Conservation (phyloP, 2,329 filamentous ascomycete species). For the Cladosporium velox region DNA sequence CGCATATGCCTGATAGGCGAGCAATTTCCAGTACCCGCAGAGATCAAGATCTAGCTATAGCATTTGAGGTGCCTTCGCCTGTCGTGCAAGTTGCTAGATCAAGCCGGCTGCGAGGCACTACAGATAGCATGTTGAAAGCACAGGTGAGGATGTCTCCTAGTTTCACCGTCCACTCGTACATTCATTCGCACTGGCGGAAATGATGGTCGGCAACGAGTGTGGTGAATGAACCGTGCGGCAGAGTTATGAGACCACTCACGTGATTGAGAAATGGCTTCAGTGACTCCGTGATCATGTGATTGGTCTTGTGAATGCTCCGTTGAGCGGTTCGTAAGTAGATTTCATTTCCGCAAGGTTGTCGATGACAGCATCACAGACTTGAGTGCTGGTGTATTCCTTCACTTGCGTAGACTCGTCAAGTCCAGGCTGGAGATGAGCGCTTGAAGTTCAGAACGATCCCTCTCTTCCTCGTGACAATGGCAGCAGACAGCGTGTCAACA, state of each 20-base stretch:
- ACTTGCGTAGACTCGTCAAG: slow-evolving; percentile 21
- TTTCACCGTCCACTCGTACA: slow-evolving; percentile 29
- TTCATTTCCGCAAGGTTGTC: slow-evolving; percentile 32
- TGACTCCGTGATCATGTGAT: too few relatives aligned
- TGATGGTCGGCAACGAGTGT: slow-evolving; percentile 21
- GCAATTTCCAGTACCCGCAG: slow-evolving; percentile 30
- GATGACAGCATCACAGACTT: slow-evolving; percentile 32
- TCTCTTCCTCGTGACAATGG: slow-evolving; percentile 30
- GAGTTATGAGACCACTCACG: too few relatives aligned
- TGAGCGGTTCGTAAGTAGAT: slow-evolving; percentile 31
- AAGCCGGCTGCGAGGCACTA: slow-evolving; percentile 32
- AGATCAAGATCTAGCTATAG: slow-evolving; percentile 28
- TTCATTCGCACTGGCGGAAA: slow-evolving; percentile 16
- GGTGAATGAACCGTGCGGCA: slow-evolving; percentile 25
- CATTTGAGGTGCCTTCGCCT: slow-evolving; percentile 29
- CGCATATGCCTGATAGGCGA: slow-evolving; percentile 29
- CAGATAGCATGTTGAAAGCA: slow-evolving; percentile 28
- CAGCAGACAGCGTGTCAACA: slow-evolving; percentile 30
- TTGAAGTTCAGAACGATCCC: slow-evolving; percentile 27
- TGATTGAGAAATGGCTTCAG: too few relatives aligned
- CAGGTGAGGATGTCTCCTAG: slow-evolving; percentile 30
- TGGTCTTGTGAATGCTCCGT: slow-evolving; percentile 23
- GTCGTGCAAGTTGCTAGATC: slow-evolving; percentile 28
- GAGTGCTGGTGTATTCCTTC: slow-evolving; percentile 24
- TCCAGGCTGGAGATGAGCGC: slow-evolving; percentile 28